A percentile compares a stretch with the other conserved stretches of the same genome.
Evolutionary conservation across 2,329 filamentous ascomycete species (phyloP).

Genomic region (Ascosphaera aggregata): DNA sequence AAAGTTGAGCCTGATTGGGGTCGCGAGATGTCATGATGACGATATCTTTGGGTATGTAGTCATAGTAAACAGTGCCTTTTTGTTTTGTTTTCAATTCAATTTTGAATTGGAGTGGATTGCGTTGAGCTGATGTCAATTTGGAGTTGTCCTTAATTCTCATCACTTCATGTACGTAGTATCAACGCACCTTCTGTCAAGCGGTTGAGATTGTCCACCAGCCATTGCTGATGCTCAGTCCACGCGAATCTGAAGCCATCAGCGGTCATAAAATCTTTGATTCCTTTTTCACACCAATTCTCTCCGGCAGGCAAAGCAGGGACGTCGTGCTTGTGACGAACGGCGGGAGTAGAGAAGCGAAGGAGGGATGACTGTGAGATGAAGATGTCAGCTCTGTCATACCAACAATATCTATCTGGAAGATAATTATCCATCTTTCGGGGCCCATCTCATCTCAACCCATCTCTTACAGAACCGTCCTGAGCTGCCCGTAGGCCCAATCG

Average conservation of each 20-base stretch:
- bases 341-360: conserved; percentile 11
- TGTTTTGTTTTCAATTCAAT: conserved; percentile 1
- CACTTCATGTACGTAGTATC: background rate
- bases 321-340: conserved; percentile 18
- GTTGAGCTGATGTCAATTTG: conserved; percentile 3
- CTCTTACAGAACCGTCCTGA: background rate
- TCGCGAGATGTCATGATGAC: conserved; percentile 56
- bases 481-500: conserved; percentile 20
- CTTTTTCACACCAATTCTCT: conserved; percentile 22
- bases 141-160: conserved; percentile 2
- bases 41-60: conserved; percentile 40
- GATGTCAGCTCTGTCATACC: conserved; percentile 3
- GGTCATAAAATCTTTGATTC: conserved; percentile 49
- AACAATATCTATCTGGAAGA: conserved; percentile 3
- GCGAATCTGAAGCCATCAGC: conserved; percentile 46
- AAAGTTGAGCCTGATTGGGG: conserved; percentile 50
- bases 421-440: conserved; percentile 15
- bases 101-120: conserved; percentile 2
- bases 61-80: conserved; percentile 39
- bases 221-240: conserved; percentile 61
- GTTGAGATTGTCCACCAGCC: conserved; percentile 57
- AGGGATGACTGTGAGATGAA: conserved; percentile 11
- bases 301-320: conserved; percentile 27
- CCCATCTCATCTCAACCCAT: too few species aligned
- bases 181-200: conserved; percentile 41